Evolutionary conservation across 306 rosid genomes (phyloP), one percentile per base, ranked within the genome.

Genomic region (Styphnolobium japonicum): DNA sequence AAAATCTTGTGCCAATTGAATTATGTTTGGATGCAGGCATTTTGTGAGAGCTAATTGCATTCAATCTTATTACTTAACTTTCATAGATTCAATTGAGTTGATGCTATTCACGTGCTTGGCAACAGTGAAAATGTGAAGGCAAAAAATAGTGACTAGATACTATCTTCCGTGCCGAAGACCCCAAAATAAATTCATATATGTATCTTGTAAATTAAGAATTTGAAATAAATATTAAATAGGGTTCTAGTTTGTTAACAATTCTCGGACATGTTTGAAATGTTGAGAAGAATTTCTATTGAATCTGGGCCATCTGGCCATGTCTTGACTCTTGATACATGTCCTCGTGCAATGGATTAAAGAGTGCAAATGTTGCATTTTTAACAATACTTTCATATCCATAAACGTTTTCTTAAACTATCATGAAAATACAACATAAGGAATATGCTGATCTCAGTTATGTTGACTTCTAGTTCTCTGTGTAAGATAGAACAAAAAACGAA

Each of bases 261-360:
- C 60, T 46, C 45, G n/a, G n/a, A 29, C 16, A 21, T 68, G 69
- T 40, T 69, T 21, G 16, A 46, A 70, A 36, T 80, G 83, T 61
- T 70, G 65, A 36, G 7, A 12, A 21, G 71, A 70, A 64, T 61
- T 49, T 56, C 7, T 49, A 11, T 60, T 65, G 71, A 63, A 70
- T 51, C 57, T n/a, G n/a, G n/a, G n/a, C n/a, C n/a, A n/a, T n/a
- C n/a, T 58, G 69, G 69, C 42, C 63, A 10, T 42, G 76, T 67
- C 42, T 39, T n/a, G n/a, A n/a, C n/a, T n/a, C n/a, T n/a, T 23
- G 27, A 56, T 53, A 2, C 33, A 57, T 7, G 58, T 77, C 57
- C 75, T 33, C 5, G 12, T 77, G 36, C 75, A 72, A 36, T 77
- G 85, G 29, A 69, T 48, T 48, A n/a, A 19, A 45, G 65, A 29